These are phyloP conservation scores for Abelmoschus esculentus DNA, from an alignment of 345 rosid species.

Conservation along the genomic window DNA sequence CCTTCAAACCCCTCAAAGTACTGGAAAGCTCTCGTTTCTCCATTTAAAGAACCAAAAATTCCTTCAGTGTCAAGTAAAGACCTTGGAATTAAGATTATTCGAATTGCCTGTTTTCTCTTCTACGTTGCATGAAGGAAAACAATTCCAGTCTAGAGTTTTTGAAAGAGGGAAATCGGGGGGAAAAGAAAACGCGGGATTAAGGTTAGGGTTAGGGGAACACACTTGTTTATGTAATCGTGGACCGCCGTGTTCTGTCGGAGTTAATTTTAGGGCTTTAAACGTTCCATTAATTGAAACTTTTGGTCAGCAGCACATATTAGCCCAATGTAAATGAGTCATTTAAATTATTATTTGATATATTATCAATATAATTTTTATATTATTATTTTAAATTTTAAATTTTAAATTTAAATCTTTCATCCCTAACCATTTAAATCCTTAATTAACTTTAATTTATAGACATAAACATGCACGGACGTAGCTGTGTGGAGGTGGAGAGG, in stretches of 20 bases:
- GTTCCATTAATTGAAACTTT: background rate
- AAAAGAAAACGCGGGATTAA: background rate
- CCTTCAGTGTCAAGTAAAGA: background rate
- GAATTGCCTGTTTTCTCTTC: background rate
- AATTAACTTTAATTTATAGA: too few species aligned
- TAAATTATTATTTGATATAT: too few species aligned
- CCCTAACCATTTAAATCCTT: too few species aligned
- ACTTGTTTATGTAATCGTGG: too few species aligned
- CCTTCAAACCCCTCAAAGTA: conserved; percentile 85
- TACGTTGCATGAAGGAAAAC: background rate
- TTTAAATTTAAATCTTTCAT: too few species aligned
- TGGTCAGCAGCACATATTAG: background rate
- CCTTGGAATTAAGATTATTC: too few species aligned
- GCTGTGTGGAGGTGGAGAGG: too few species aligned
- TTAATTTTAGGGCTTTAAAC: background rate
- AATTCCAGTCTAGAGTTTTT: background rate
- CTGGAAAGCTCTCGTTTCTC: conserved; percentile 81
- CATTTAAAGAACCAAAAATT: conserved; percentile 23
- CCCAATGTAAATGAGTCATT: background rate
- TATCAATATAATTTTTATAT: too few species aligned
- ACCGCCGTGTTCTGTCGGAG: background rate
- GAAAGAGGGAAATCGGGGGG: background rate
- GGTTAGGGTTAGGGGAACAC: background rate
- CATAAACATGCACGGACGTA: too few species aligned
- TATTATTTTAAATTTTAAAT: too few species aligned